phyloP scores from a whole-genome alignment of 208 protist genomes.

The Trypanosoma conorhini region DNA sequence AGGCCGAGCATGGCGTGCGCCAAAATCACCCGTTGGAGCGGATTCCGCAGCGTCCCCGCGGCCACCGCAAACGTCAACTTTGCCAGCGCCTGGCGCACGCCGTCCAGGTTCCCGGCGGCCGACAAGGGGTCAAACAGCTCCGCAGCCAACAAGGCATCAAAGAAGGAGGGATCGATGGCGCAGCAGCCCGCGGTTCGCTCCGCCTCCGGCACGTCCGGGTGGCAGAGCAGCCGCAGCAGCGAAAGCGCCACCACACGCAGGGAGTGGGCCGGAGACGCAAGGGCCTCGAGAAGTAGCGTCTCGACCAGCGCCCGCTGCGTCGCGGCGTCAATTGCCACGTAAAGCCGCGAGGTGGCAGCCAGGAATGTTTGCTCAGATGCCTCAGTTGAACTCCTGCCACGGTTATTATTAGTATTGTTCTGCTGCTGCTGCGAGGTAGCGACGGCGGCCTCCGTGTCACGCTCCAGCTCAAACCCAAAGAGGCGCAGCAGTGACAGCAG shows the following conservation, averaged over 20 bases:
- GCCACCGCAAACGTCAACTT: conserved; percentile 62
- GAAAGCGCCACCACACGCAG: conserved; percentile 72
- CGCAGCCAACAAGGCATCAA: conserved; percentile 45
- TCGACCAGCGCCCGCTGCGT: conserved; percentile 55
- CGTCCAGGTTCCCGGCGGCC: conserved; percentile 62
- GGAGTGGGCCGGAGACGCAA: conserved; percentile 58
- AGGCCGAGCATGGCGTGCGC: conserved; percentile 77
- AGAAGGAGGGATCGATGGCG: conserved; percentile 37
- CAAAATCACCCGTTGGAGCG: conserved; percentile 62
- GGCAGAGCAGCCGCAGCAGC: conserved; percentile 65
- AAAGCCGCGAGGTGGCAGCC: conserved; percentile 37
- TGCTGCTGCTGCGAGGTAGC: neutral
- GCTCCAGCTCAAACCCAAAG: conserved; percentile 34
- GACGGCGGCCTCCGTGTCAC: conserved; percentile 3
- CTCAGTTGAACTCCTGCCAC: neutral
- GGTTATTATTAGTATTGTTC: neutral
- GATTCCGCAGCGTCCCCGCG: conserved; percentile 47
- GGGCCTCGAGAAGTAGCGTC: conserved; percentile 66
- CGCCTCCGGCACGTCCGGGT: conserved; percentile 20
- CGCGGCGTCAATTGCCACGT: conserved; percentile 29
- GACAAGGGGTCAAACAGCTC: conserved; percentile 78
- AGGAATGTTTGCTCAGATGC: conserved; percentile 4
- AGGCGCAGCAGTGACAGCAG: conserved; percentile 53
- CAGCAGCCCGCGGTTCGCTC: conserved; percentile 30
- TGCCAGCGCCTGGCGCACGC: conserved; percentile 60